phyloP scores from a whole-genome alignment of 169 alveolate species.

The Eimeria acervulina region DNA sequence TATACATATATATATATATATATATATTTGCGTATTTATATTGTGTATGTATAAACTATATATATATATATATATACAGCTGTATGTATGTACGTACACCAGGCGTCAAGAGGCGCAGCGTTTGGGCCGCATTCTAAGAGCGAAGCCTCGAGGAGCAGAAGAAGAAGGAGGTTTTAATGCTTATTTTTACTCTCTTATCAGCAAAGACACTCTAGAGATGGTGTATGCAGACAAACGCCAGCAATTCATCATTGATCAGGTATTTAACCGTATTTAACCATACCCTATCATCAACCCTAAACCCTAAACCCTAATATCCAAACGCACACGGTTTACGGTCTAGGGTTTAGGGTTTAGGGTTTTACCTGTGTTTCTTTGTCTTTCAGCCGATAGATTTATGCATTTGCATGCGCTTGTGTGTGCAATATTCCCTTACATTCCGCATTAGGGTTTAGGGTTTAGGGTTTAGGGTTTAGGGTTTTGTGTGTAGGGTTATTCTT shows the following conservation, averaged over 20 bases:
- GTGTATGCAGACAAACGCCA: slow-evolving; percentile 97
- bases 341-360: too few species aligned
- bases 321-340: too few species aligned
- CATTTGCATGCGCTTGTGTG: not conserved
- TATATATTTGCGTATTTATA: too few species aligned
- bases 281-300: not conserved
- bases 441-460: too few species aligned
- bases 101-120: slow-evolving; percentile 99
- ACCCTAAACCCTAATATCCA: not conserved
- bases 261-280: too few species aligned
- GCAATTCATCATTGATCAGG: slow-evolving; percentile 98
- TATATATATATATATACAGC: too few species aligned
- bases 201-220: slow-evolving; percentile 99
- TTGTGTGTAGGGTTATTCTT: slow-evolving; percentile 75
- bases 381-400: too few species aligned
- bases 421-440: not conserved
- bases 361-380: too few species aligned
- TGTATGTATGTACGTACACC: not conserved
- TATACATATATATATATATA: too few species aligned
- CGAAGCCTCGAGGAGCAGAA: slow-evolving; percentile 93
- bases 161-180: slow-evolving; percentile 92
- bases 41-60: too few species aligned
- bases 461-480: too few species aligned
- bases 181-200: slow-evolving; percentile 97
- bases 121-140: slow-evolving; percentile 99